phyloP scores from a whole-genome alignment of 2,329 filamentous ascomycete genomes.

The Pyricularia sp. region DNA sequence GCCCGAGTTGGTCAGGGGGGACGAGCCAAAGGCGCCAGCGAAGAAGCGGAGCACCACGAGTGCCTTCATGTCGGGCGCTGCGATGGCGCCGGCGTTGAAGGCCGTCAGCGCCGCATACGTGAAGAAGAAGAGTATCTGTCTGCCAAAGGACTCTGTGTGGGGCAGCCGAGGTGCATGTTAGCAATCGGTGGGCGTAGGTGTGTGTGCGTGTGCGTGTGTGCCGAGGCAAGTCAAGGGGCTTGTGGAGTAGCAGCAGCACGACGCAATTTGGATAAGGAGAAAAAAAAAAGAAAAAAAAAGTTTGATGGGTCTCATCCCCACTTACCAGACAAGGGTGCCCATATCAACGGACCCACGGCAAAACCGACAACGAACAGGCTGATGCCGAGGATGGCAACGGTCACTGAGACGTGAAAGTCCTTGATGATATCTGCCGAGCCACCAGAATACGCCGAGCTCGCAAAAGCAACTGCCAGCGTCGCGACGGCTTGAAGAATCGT shows the following conservation, averaged over 20 bases:
- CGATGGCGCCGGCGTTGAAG: slow-evolving; percentile 49
- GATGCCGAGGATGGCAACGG: slow-evolving; percentile 45
- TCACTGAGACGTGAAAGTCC: slow-evolving; percentile 39
- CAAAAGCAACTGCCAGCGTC: slow-evolving; percentile 56
- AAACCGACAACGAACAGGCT: slow-evolving; percentile 49
- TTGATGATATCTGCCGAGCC: slow-evolving; percentile 38
- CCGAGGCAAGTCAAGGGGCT: too few relatives aligned
- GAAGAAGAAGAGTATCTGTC: slow-evolving; percentile 43
- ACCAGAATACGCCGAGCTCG: slow-evolving; percentile 54
- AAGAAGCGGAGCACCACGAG: slow-evolving; percentile 53
- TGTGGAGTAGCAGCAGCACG: not conserved
- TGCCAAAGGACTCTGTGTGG: slow-evolving; percentile 43
- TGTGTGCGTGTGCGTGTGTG: too few relatives aligned
- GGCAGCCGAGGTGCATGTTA: not conserved
- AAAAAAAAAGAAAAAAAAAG: too few relatives aligned
- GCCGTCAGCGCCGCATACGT: slow-evolving; percentile 43
- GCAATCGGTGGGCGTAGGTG: not conserved
- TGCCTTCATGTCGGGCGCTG: slow-evolving; percentile 41
- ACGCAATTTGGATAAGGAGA: not conserved
- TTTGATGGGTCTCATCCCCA: not conserved
- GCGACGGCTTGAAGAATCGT: slow-evolving; percentile 51
- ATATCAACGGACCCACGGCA: slow-evolving; percentile 39
- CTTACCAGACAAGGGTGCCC: slow-evolving; percentile 37
- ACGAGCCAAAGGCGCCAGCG: slow-evolving; percentile 47
- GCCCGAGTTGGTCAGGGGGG: slow-evolving; percentile 47